phyloP scores from a whole-genome alignment of 768 basidiomycete species.

The Mycena galericulata region DNA sequence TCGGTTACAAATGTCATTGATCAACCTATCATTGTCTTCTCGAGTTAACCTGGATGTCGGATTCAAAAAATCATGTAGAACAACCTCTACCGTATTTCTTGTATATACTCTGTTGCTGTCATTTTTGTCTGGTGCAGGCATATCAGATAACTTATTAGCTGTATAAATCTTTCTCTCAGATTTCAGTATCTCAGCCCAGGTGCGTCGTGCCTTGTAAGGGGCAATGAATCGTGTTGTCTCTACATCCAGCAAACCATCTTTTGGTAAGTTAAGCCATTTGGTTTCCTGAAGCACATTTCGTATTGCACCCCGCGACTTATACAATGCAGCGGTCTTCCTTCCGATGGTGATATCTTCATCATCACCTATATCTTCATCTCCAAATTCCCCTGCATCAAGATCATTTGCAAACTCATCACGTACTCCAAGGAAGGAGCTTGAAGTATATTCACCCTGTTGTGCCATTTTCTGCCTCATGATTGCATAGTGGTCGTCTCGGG shows the following conservation, averaged over 20 bases:
- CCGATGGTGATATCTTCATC: background rate
- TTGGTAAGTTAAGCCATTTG: background rate
- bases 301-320: background rate
- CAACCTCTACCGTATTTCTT: too few relatives aligned
- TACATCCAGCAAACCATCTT: background rate
- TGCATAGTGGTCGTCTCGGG: slow-evolving; percentile 42
- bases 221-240: background rate
- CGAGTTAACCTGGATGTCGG: too few relatives aligned
- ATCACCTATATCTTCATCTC: background rate
- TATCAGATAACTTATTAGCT: too few relatives aligned
- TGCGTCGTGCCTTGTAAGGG: background rate
- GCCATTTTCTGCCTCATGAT: slow-evolving; percentile 31
- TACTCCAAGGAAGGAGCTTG: background rate
- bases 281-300: background rate
- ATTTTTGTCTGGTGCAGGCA: too few relatives aligned
- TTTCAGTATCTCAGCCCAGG: background rate
- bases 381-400: background rate
- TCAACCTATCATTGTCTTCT: too few relatives aligned
- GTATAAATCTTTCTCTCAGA: background rate
- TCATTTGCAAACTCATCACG: background rate
- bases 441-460: background rate
- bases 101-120: too few relatives aligned
- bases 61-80: too few relatives aligned
- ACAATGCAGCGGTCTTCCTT: background rate
- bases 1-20: too few relatives aligned